Base-by-base conservation (phyloP, 1,139 yeast genomes). In the Sugiyamaella paludigena region DNA sequence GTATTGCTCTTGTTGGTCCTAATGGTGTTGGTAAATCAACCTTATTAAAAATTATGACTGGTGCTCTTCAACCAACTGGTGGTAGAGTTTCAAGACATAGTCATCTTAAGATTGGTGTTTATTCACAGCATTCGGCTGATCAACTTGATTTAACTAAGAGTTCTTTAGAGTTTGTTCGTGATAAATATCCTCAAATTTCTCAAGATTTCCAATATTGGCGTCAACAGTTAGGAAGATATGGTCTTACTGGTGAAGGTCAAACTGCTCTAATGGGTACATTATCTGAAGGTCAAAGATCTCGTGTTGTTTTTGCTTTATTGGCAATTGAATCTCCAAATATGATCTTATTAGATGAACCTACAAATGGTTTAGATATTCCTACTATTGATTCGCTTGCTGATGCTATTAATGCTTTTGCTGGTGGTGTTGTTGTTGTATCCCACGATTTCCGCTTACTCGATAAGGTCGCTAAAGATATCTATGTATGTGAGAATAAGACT, bases 171-270 rank as follows among this genome's bases (percentile, higher is more conserved):
- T 94, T 92, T 68, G 97, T 92, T 59, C 91, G 97, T 73, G 95
- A 87, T 72, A 87, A 87, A 71, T 92, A 88, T 76, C 75, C 96
- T 36, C 71, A 76, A 61, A 79, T 92, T 62, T 91, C 98, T 36
- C 97, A 92, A 75, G 99, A 94, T 75, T 89, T 81, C 83, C 98
- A 92, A 77, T 91, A 88, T 80, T 94, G 98, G 98, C 87, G 99
- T 79, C 87, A 85, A 63, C 98, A 92, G 75, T 80, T 94, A 64
- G 98, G 98, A 67, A 87, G 97, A 74, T 92, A 87, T 67, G 98
- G 98, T 75, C 81, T 94, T 66, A 91, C 98, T 58, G 98, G 98
- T 75, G 98, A 92, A 74, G 95, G 95, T 58, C 98, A 92, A 78
- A 92, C 98, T 54, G 88, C 97, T 45, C 91, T 87, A 71, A 94